phyloP scores from a whole-genome alignment of 345 rosid genomes.

The Aquilaria yunnanensis region DNA sequence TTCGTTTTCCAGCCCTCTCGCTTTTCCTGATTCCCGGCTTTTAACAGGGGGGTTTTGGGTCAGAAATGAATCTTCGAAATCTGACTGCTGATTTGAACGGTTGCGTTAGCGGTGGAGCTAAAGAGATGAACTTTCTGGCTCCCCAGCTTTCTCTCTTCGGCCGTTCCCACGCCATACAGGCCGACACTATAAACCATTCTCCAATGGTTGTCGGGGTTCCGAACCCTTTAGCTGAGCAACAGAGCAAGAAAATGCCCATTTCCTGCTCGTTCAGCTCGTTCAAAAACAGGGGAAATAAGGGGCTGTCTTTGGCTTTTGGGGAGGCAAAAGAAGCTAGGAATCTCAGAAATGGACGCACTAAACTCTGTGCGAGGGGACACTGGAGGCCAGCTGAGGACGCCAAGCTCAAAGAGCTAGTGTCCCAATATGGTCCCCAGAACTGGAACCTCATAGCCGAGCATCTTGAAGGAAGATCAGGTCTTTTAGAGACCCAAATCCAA shows the following conservation, averaged over 20 bases:
- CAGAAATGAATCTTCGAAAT: conserved; percentile 29
- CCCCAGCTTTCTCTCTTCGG: conserved; percentile 20
- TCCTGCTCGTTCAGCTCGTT: conserved; percentile 12
- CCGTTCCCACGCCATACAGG: conserved; percentile 6
- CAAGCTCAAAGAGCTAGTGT: conserved; percentile 75
- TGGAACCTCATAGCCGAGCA: conserved; percentile 91
- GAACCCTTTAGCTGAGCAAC: conserved; percentile 19
- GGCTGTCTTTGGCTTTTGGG: conserved; percentile 15
- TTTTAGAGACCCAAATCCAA: neutral
- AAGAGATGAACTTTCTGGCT: conserved; percentile 24
- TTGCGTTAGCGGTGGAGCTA: conserved; percentile 13
- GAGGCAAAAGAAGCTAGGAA: conserved; percentile 19
- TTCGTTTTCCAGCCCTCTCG: conserved; percentile 2
- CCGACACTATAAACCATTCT: conserved; percentile 6
- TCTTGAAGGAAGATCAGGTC: conserved; percentile 92
- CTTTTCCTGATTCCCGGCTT: conserved; percentile 4
- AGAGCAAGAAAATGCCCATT: neutral
- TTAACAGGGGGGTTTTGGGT: neutral
- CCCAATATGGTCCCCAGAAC: conserved; percentile 81
- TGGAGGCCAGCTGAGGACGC: conserved; percentile 94
- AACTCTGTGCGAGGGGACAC: conserved; percentile 72
- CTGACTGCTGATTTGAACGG: conserved; percentile 11
- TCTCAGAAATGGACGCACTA: conserved; percentile 29
- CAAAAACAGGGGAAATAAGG: conserved; percentile 25
- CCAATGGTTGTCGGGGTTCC: conserved; percentile 29